These are phyloP conservation scores for Dianthus caryophyllus DNA, from an alignment of 148 eudicot genomes.

Conservation along the genomic window DNA sequence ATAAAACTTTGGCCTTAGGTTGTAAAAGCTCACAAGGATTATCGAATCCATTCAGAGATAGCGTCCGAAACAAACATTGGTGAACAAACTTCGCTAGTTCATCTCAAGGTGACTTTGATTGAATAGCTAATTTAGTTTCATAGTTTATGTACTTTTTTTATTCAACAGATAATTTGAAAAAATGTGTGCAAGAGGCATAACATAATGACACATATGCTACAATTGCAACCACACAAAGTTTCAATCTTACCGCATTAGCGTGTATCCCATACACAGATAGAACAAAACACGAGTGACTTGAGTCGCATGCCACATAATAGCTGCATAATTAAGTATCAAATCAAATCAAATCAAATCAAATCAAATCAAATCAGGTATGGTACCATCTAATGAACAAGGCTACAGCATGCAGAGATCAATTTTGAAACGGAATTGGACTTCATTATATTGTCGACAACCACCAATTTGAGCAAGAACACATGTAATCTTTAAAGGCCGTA, in stretches of 20 bases:
- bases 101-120: not conserved
- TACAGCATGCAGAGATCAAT: not conserved
- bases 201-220: not conserved
- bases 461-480: not conserved
- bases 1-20: no score
- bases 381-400: not conserved
- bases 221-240: not conserved
- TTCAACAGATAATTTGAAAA: not conserved
- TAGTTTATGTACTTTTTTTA: not conserved
- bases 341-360: no score
- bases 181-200: slow-evolving; percentile 2
- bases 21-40: no score
- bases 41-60: no score
- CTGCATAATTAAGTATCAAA: slow-evolving; percentile 41
- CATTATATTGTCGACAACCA: not conserved
- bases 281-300: slow-evolving; percentile 58
- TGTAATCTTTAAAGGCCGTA: no score
- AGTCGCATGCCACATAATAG: slow-evolving; percentile 70
- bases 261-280: slow-evolving; percentile 67
- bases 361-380: no score
- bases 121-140: not conserved
- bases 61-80: no score
- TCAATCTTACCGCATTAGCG: slow-evolving; percentile 62
- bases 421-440: not conserved
- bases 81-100: no score